Evolutionary conservation across 2,329 filamentous ascomycete genomes (phyloP), one percentile per base, ranked within the genome.

Genomic region (Elsinoe perseae): DNA sequence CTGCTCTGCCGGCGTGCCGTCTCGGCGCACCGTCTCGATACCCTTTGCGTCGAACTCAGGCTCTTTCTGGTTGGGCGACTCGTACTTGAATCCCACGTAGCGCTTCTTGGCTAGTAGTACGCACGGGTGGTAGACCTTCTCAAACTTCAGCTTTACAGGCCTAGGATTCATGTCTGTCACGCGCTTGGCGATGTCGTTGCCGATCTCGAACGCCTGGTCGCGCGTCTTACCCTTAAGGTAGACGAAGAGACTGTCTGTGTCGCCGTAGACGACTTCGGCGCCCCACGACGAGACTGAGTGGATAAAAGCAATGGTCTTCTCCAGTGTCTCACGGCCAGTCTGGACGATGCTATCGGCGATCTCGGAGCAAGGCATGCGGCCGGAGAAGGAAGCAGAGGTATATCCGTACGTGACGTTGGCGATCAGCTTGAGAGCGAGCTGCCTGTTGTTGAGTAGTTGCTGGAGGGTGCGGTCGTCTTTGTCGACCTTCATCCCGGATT

Each of bases 381-480:
- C 93, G 0, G 92, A 97, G 70, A 96, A 98, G 0, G 89, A 95
- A 0, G 93, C 93, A 2, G 93, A 97, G 0, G 93, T 93, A 71
- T 98, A 98, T 9, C 93, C 93, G 66, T 98, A 98, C 0, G 93
- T 98, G 62, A 98, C 93, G 64, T 98, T 98, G n/a, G 93, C 93
- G 36, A 98, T 88, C 5, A 98, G 78, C 68, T 98, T 98, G 23
- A 98, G 79, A 0, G 93, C 93, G 2, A 98, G 77, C 64, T 98
- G 93, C 65, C 93, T 80, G 69, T 96, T 95, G 73, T 98, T 95
- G 16, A 97, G 77, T 10, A 97, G 79, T 59, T 87, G 85, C 65
- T 97, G 92, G 14, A 97, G 73, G 0, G 82, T 81, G 68, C 83
- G 91, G 72, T 97, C 91, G 57, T 92, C 85, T 68, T 91, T 93